Conservation (phyloP, 2,329 filamentous ascomycete species). For the Onygena corvina region DNA sequence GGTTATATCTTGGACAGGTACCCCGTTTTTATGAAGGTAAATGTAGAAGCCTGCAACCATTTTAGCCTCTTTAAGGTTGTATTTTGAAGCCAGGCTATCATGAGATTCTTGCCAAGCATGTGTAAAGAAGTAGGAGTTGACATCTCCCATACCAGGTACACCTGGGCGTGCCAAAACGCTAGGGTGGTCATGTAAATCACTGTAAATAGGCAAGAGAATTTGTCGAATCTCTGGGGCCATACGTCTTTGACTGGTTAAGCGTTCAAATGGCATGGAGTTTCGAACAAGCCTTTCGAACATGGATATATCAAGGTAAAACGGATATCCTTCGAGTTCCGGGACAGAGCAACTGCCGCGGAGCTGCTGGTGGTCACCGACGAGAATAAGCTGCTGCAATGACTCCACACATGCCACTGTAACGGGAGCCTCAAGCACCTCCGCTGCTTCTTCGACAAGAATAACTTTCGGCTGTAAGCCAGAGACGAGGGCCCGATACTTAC, state of each 20-base stretch:
- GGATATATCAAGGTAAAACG: constrained; percentile 59
- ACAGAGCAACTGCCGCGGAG: constrained; percentile 56
- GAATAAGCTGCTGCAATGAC: constrained; percentile 51
- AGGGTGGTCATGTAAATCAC: constrained; percentile 45
- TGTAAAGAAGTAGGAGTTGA: constrained; percentile 50
- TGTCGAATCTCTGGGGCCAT: constrained; percentile 59
- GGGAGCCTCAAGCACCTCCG: constrained; percentile 53
- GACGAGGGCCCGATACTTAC: constrained; percentile 64
- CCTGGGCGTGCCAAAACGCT: constrained; percentile 43
- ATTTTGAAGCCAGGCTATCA: constrained; percentile 53
- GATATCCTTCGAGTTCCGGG: constrained; percentile 44
- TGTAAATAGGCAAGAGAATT: constrained; percentile 51
- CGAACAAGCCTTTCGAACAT: constrained; percentile 69
- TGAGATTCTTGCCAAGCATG: constrained; percentile 54
- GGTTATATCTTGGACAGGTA: constrained; percentile 52
- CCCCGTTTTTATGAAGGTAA: constrained; percentile 59
- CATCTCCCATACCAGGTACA: constrained; percentile 51
- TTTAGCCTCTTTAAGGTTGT: constrained; percentile 58
- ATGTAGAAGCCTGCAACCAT: constrained; percentile 64
- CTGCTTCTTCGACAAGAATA: constrained; percentile 67
- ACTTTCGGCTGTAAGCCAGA: constrained; percentile 53
- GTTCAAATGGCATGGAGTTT: constrained; percentile 51
- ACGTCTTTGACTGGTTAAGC: constrained; percentile 56
- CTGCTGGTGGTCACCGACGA: constrained; percentile 73
- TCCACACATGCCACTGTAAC: constrained; percentile 49